Percentiles rank a stretch among this genome's conserved stretches.
Evolutionary conservation across 208 protist species (phyloP).

Genomic region (Crithidia brevicula): DNA sequence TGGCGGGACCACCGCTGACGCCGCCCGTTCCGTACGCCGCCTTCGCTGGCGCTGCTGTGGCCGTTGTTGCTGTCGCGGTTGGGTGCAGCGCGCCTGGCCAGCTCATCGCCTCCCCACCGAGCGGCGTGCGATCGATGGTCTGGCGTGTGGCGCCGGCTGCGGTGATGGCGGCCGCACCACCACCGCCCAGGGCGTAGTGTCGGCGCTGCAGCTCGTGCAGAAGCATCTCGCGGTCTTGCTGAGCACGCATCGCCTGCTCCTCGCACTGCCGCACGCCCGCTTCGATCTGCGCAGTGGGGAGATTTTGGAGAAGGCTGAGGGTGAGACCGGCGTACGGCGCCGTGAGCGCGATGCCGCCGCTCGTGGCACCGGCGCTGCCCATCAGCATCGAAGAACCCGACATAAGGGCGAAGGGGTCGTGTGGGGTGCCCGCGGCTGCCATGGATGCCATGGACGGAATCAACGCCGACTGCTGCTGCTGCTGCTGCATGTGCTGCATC

Average conservation of each 20-base stretch:
- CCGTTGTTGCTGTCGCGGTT: background rate
- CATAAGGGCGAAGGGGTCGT: conserved; percentile 8
- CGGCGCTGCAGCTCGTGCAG: conserved; percentile 28
- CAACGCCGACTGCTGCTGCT: conserved; percentile 6
- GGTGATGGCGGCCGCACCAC: background rate
- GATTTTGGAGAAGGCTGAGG: conserved; percentile 3
- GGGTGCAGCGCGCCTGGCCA: conserved; percentile 8
- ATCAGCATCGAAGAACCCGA: background rate
- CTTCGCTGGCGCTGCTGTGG: background rate
- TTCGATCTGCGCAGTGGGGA: conserved; percentile 15
- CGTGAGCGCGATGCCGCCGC: background rate
- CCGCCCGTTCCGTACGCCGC: background rate
- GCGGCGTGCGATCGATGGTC: background rate
- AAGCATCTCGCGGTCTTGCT: conserved; percentile 27
- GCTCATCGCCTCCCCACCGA: conserved; percentile 2
- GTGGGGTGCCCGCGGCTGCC: background rate
- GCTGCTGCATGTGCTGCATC: conserved; percentile 11
- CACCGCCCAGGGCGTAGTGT: background rate
- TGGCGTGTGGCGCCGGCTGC: background rate
- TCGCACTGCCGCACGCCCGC: conserved; percentile 24
- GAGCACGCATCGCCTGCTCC: conserved; percentile 14
- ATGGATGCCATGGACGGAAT: conserved; percentile 1
- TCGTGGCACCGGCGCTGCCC: background rate
- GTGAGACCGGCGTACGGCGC: background rate
- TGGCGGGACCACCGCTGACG: background rate